phyloP scores from a whole-genome alignment of 2,329 filamentous ascomycete species.

The Lachnellula subtilissima region DNA sequence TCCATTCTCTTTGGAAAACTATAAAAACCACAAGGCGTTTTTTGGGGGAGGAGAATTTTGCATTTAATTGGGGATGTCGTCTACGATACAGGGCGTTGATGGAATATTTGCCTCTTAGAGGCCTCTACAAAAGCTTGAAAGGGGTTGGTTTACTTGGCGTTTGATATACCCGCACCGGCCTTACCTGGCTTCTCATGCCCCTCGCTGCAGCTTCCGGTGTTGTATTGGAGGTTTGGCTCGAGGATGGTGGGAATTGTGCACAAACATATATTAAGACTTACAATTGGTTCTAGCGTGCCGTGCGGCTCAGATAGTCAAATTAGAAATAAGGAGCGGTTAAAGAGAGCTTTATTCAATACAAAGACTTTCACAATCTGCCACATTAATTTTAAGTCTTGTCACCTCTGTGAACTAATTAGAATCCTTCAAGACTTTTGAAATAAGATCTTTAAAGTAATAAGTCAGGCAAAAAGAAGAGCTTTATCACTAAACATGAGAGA shows the following conservation, averaged over 20 bases:
- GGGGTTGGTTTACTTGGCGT: constrained; percentile 9
- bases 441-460: too few species aligned
- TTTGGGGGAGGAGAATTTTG: not conserved
- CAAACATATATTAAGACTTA: constrained; percentile 1
- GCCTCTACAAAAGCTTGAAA: constrained; percentile 11
- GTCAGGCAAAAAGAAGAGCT: too few species aligned
- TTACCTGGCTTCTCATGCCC: not conserved
- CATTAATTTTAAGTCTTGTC: not conserved
- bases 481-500: too few species aligned
- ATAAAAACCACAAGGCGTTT: not conserved
- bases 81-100: constrained; percentile 5
- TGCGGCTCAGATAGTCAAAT: not conserved
- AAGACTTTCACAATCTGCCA: not conserved
- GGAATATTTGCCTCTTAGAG: not conserved
- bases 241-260: constrained; percentile 5
- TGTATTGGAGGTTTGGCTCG: not conserved
- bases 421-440: too few species aligned
- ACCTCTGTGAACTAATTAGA: too few species aligned
- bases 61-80: not conserved
- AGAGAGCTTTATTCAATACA: constrained; percentile 2
- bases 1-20: not conserved
- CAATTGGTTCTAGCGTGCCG: not conserved
- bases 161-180: constrained; percentile 15
- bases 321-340: constrained; percentile 4
- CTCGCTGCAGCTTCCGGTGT: not conserved